A percentile compares a stretch with the other conserved stretches of the same genome.
phyloP scores from a whole-genome alignment of 805 yeast genomes.

The Barnettozyma vustinii region DNA sequence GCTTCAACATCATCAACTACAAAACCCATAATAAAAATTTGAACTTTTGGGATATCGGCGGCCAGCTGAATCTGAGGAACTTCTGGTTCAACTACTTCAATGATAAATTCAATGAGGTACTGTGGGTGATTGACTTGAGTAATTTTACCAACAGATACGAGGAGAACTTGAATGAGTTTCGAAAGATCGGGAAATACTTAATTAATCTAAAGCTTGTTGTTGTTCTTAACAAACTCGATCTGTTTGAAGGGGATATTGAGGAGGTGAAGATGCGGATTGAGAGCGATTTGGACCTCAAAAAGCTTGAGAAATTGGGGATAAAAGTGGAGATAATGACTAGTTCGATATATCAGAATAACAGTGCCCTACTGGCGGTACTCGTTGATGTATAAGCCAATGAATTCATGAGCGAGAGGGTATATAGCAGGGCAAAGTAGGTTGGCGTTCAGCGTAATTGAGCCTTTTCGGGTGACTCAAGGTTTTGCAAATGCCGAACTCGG shows the following conservation, averaged over 20 bases:
- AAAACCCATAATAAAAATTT: conserved; percentile 32
- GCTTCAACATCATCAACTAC: conserved; percentile 73
- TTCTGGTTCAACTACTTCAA: conserved; percentile 89
- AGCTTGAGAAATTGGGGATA: conserved; percentile 6
- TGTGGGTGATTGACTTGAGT: conserved; percentile 81
- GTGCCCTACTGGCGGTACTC: not conserved
- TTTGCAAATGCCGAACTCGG: not conserved
- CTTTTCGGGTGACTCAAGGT: not conserved
- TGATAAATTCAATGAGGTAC: conserved; percentile 64
- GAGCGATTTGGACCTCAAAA: conserved; percentile 3
- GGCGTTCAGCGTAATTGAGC: not conserved
- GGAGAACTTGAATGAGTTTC: conserved; percentile 64
- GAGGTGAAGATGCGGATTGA: conserved; percentile 7
- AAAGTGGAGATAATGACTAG: conserved; percentile 1
- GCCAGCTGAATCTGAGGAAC: conserved; percentile 74
- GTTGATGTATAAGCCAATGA: not conserved
- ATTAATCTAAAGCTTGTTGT: conserved; percentile 63
- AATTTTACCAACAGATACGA: conserved; percentile 49
- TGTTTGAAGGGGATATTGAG: conserved; percentile 30
- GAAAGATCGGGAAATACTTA: conserved; percentile 47
- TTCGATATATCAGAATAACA: conserved; percentile 3
- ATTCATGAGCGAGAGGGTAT: not conserved
- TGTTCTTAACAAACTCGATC: conserved; percentile 71
- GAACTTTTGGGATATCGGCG: conserved; percentile 88
- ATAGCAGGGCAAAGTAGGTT: not conserved